These are phyloP conservation scores for Cytospora paraplurivora DNA, from an alignment of 2,329 filamentous ascomycete genomes.

Conservation along the genomic window DNA sequence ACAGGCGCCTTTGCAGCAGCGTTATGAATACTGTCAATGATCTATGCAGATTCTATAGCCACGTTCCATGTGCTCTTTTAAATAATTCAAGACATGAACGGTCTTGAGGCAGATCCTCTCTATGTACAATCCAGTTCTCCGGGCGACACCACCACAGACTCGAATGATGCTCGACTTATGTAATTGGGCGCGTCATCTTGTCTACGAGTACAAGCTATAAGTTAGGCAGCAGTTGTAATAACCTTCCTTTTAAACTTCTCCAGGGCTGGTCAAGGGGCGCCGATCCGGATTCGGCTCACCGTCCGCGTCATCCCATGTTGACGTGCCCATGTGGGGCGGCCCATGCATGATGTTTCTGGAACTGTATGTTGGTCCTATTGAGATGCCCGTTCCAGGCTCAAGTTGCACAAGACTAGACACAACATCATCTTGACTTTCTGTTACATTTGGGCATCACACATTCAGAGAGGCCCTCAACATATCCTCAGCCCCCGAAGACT, in stretches of 20 bases:
- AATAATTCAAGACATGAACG: neutral
- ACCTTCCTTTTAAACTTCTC: slow-evolving; percentile 24
- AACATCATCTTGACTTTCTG: too few species aligned
- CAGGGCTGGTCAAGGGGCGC: slow-evolving; percentile 1
- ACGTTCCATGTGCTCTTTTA: neutral
- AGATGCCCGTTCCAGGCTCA: too few species aligned
- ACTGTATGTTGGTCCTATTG: too few species aligned
- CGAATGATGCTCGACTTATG: neutral
- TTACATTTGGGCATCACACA: too few species aligned
- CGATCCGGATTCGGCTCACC: neutral
- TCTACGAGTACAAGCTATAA: neutral
- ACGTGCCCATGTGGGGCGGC: neutral
- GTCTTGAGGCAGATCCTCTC: neutral
- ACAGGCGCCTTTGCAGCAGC: neutral
- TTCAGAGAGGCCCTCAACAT: too few species aligned
- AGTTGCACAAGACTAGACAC: too few species aligned
- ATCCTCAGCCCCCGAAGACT: too few species aligned
- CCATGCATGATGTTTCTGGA: too few species aligned
- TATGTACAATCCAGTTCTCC: neutral
- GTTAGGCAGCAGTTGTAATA: slow-evolving; percentile 5
- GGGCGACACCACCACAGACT: neutral
- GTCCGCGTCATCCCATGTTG: slow-evolving; percentile 23
- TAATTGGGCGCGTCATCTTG: slow-evolving; percentile 1
- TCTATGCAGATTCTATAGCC: neutral
- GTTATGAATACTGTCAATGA: neutral